Evolutionary conservation across 73 alveolate genomes (phyloP).

Genomic region (Paramecium sexaurelia): DNA sequence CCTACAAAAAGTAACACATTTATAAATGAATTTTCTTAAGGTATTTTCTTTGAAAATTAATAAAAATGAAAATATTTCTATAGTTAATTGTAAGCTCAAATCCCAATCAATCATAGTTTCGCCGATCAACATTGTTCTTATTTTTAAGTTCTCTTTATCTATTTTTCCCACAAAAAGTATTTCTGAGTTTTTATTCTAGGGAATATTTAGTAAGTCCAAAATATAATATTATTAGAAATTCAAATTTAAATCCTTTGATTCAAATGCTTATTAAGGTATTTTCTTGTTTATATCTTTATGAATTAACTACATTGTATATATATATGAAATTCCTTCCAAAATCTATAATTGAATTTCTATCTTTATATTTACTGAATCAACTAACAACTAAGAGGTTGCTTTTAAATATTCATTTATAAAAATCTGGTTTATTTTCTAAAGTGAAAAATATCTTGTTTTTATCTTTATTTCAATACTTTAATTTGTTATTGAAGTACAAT

Average conservation of each 20-base stretch:
- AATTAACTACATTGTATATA: conserved; percentile 87
- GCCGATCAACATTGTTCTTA: conserved; percentile 77
- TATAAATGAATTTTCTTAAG: conserved; percentile 46
- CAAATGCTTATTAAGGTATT: conserved; percentile 75
- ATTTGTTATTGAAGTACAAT: conserved; percentile 94
- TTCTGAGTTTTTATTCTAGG: conserved; percentile 79
- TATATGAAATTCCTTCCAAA: conserved; percentile 89
- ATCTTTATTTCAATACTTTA: conserved; percentile 48
- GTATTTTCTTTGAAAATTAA: conserved; percentile 63
- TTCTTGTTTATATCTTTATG: conserved; percentile 98
- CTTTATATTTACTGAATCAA: conserved; percentile 73
- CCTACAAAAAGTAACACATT: conserved; percentile 36
- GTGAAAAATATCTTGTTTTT: conserved; percentile 75
- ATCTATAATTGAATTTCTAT: conserved; percentile 86
- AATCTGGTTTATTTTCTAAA: conserved; percentile 93
- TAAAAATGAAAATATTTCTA: conserved; percentile 82
- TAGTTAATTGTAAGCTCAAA: conserved; percentile 78
- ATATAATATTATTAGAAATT: conserved; percentile 80
- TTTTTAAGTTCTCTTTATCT: conserved; percentile 88
- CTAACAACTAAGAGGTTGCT: conserved; percentile 66
- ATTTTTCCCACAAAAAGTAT: conserved; percentile 93
- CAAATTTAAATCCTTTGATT: background rate
- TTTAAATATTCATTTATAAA: too few species aligned
- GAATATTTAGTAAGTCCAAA: conserved; percentile 86
- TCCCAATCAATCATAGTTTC: conserved; percentile 86